Evolutionary conservation across 1,284 basidiomycete species (phyloP), one percentile per base, ranked within the genome.

Genomic region (Pseudozyma tsukubaensis): DNA sequence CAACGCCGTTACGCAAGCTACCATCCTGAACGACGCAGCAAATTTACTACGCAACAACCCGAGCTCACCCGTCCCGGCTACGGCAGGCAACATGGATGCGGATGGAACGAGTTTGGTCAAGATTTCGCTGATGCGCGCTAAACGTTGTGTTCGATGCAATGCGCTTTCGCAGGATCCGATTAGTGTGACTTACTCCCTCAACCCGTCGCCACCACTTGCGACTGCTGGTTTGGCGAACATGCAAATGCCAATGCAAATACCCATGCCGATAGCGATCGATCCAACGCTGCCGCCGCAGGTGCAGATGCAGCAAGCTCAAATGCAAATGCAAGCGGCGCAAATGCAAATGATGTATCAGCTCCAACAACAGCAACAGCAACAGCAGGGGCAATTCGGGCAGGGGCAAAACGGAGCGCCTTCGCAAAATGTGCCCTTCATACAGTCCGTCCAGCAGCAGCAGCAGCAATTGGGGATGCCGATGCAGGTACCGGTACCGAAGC

Each of bases 121-220:
- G 2, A 2, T 64, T 48, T 39, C 51, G 0, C 34, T 57, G 4
- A 64, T 72, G 64, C 70, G 70, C 2, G 64, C 60, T 36, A 72
- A 72, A 24, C 52, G 60, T 6, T 72, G 70, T 48, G 52, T 72
- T 0, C 64, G 70, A n/a, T 72, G 70, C 37, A 24, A 14, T 6
- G 64, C 64, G 19, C 42, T 68, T 10, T 72, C 70, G 3, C 70
- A 72, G 35, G 70, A 72, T 37, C 45, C 70, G 1, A 40, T 72
- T 4, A 32, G 14, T 4, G 70, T 50, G 12, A 59, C 56, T 7
- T 72, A 66, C 48, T 32, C 45, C 2, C 1, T 59, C 10, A 14
- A 35, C 10, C 45, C 21, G 2, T 42, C 61, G 0, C 1, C 45
- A n/a, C 19, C 56, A 4, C 1, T 42, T 13, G 12, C 50, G 11